Evolutionary conservation across 768 basidiomycete genomes (phyloP).

Genomic region (Trametes villosa): DNA sequence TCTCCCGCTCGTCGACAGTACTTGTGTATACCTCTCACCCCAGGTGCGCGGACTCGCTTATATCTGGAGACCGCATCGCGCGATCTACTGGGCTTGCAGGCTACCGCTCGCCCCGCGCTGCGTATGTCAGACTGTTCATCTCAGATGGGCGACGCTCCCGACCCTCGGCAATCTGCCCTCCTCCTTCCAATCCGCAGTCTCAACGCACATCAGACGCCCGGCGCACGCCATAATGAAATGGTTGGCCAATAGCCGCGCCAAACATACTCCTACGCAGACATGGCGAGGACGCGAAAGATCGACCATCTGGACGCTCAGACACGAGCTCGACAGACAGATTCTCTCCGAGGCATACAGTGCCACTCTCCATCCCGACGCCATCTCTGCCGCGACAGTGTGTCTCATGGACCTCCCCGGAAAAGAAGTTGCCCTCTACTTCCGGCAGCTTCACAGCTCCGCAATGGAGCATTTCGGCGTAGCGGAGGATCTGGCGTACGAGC

Average conservation of each 20-base stretch:
- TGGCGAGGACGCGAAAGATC: neutral
- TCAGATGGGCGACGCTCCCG: too few relatives aligned
- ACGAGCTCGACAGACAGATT: neutral
- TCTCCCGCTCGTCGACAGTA: neutral
- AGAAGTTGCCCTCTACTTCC: neutral
- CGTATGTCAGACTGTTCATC: too few relatives aligned
- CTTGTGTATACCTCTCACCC: conserved; percentile 9
- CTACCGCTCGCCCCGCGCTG: too few relatives aligned
- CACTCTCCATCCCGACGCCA: neutral
- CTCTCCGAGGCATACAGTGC: neutral
- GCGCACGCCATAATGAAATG: too few relatives aligned
- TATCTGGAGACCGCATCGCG: neutral
- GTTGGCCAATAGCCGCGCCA: too few relatives aligned
- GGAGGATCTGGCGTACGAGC: neutral
- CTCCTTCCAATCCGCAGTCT: too few relatives aligned
- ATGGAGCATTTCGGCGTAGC: neutral
- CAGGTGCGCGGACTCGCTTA: neutral
- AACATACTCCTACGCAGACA: neutral
- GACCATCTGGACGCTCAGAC: neutral
- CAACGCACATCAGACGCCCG: too few relatives aligned
- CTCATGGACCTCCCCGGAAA: neutral
- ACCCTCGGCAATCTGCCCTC: too few relatives aligned
- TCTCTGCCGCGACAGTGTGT: neutral
- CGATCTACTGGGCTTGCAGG: too few relatives aligned
- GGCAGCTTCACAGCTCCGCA: neutral